Evolutionary conservation across 2,329 filamentous ascomycete species (phyloP).

Genomic region (Metarhizium brunneum): DNA sequence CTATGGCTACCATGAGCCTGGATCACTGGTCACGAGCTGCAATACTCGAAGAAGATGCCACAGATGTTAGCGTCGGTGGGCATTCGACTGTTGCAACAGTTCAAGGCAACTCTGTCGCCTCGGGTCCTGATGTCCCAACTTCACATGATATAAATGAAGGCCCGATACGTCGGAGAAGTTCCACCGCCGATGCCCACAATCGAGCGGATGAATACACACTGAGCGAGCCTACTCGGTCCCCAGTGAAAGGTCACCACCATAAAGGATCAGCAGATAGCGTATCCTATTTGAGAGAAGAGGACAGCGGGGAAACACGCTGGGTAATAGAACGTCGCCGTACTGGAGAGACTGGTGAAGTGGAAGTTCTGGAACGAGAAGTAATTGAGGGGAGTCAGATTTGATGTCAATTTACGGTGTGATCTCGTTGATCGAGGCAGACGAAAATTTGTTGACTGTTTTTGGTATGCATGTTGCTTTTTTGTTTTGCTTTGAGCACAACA

Average conservation of each 20-base stretch:
- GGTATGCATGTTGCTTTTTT: not conserved
- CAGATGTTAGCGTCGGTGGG: not conserved
- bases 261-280: constrained; percentile 58
- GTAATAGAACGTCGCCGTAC: constrained; percentile 60
- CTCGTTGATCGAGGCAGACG: not conserved
- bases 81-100: not conserved
- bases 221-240: constrained; percentile 8
- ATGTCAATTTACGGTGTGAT: not conserved
- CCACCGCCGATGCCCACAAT: not conserved
- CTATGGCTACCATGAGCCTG: constrained; percentile 26
- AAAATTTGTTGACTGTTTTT: not conserved
- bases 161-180: not conserved
- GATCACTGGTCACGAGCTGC: not conserved
- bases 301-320: constrained; percentile 52
- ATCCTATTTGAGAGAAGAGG: constrained; percentile 58
- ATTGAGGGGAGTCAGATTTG: constrained; percentile 46
- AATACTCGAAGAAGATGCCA: not conserved
- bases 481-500: not conserved
- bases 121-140: not conserved
- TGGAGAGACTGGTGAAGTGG: constrained; percentile 54
- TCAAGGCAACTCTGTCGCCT: too few relatives aligned
- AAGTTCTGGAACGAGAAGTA: constrained; percentile 56
- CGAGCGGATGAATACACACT: constrained; percentile 6
- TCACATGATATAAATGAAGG: not conserved
- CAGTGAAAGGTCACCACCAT: constrained; percentile 35